phyloP scores from a whole-genome alignment of 2,329 filamentous ascomycete species.

The Alternaria sp. region DNA sequence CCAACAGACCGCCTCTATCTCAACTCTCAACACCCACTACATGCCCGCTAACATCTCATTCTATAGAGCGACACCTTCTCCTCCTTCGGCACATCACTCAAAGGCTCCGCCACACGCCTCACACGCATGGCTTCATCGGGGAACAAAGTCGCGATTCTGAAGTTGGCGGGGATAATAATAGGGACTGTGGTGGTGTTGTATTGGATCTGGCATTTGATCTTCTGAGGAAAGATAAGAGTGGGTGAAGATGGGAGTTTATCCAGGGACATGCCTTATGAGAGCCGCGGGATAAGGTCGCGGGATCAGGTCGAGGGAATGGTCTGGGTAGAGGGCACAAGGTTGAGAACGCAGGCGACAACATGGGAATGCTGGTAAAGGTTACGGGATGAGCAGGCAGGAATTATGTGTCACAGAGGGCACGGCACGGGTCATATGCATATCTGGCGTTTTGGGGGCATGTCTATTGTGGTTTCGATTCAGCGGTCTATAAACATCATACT shows the following conservation, averaged over 20 bases:
- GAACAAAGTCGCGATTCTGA: conserved; percentile 89
- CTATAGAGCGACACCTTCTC: conserved; percentile 85
- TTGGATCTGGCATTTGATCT: conserved; percentile 61
- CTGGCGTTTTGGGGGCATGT: background rate
- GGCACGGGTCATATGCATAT: background rate
- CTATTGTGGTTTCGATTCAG: conserved; percentile 2
- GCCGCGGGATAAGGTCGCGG: no score
- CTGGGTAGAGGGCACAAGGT: background rate
- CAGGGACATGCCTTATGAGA: no score
- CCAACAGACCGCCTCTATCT: no score
- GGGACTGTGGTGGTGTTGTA: conserved; percentile 76
- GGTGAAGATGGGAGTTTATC: background rate
- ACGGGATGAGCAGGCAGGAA: background rate
- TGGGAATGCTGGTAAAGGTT: background rate
- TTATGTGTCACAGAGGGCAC: background rate
- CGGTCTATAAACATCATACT: conserved; percentile 7
- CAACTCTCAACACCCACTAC: no score
- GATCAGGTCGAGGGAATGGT: no score
- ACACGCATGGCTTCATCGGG: conserved; percentile 90
- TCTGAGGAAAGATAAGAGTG: background rate
- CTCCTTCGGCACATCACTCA: conserved; percentile 80
- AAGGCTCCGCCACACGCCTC: conserved; percentile 80
- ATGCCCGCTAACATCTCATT: background rate
- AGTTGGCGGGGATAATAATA: conserved; percentile 83
- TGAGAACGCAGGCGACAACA: background rate